A percentile compares a stretch with the other conserved stretches of the same genome.
Conservation (phyloP, 1,284 basidiomycete genomes). For the Coniferiporia weirii region DNA sequence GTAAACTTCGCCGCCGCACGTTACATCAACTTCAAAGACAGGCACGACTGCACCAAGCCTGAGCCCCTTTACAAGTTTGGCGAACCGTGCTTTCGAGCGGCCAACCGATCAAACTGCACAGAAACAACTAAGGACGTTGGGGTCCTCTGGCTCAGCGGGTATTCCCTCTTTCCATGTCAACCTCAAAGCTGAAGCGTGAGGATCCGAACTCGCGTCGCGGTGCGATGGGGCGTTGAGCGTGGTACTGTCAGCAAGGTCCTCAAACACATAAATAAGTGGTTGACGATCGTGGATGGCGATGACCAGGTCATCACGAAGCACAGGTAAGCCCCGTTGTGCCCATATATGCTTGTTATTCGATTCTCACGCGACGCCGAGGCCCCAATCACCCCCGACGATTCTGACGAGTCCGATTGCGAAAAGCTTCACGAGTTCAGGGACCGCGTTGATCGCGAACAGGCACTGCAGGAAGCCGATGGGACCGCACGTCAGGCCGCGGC, state of each 20-base stretch:
- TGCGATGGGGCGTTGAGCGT: conserved; percentile 73
- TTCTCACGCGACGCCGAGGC: conserved; percentile 20
- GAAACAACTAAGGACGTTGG: too few species aligned
- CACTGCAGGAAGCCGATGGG: neutral
- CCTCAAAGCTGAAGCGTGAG: conserved; percentile 56
- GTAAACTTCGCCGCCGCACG: too few species aligned
- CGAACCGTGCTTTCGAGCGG: too few species aligned
- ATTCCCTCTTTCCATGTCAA: conserved; percentile 22
- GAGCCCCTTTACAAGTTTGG: too few species aligned
- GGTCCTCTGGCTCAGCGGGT: conserved; percentile 18
- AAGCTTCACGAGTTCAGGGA: neutral
- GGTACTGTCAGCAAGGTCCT: conserved; percentile 93
- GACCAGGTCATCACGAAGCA: conserved; percentile 56
- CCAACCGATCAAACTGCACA: too few species aligned
- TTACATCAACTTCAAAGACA: too few species aligned
- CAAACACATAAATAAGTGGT: conserved; percentile 79
- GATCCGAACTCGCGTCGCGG: conserved; percentile 61
- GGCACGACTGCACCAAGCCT: too few species aligned
- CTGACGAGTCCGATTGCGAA: conserved; percentile 2
- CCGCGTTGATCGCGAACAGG: neutral
- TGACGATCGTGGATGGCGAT: conserved; percentile 58
- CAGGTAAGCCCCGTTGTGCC: conserved; percentile 39
- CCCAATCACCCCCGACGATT: conserved; percentile 13
- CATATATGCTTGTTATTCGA: conserved; percentile 9
- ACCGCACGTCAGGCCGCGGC: neutral